Conservation (phyloP, 176 grass and related monocot genomes). For the Eleusine indica region DNA sequence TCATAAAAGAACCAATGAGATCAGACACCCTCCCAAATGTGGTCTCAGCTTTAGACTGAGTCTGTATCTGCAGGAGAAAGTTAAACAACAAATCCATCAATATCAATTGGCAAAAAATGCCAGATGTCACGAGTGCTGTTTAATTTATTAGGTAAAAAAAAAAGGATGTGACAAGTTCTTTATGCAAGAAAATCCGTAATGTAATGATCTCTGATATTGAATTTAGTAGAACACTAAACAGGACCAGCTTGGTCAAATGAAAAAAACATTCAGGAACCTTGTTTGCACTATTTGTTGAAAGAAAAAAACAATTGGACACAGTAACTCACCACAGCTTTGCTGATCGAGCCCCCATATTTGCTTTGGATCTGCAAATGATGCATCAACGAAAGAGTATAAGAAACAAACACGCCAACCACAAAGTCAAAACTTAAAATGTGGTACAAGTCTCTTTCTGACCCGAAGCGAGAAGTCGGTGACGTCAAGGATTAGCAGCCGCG, state of each 20-base stretch:
- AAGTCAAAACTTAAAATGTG: neutral
- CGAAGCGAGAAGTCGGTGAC: slow-evolving; percentile 78
- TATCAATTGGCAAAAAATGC: neutral
- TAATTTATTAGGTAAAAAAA: neutral
- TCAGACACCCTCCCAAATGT: slow-evolving; percentile 72
- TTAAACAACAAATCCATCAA: slow-evolving; percentile 16
- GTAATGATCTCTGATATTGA: neutral
- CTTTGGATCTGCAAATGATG: slow-evolving; percentile 75
- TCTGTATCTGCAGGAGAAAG: slow-evolving; percentile 51
- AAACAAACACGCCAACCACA: neutral
- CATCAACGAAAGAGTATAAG: slow-evolving; percentile 4
- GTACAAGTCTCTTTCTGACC: slow-evolving; percentile 33
- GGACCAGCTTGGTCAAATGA: neutral
- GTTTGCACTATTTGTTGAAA: neutral
- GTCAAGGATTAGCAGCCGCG: slow-evolving; percentile 80
- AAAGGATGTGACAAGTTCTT: neutral
- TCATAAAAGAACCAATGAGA: slow-evolving; percentile 69
- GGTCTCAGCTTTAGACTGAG: slow-evolving; percentile 60
- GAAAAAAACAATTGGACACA: neutral
- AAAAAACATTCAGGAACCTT: neutral
- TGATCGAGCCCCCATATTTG: slow-evolving; percentile 69
- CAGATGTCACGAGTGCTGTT: neutral
- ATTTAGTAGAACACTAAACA: neutral
- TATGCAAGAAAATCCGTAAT: neutral
- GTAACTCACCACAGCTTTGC: slow-evolving; percentile 60